Evolutionary conservation across 805 yeast genomes (phyloP).

Genomic region (Metschnikowia shivogae): DNA sequence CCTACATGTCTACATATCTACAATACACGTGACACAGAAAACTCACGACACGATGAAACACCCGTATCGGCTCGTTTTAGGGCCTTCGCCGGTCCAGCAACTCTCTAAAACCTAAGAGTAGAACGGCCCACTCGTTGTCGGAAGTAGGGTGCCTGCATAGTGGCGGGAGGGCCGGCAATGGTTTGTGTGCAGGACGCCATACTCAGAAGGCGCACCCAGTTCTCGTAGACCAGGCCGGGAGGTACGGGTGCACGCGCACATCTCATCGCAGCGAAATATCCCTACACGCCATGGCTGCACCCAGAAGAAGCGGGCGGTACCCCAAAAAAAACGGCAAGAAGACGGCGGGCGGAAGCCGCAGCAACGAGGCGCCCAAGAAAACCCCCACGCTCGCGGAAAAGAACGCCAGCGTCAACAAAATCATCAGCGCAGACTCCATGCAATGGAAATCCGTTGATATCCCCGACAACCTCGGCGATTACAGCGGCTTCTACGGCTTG

Average conservation of each 20-base stretch:
- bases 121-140: too few relatives aligned
- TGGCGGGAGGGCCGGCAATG: too few relatives aligned
- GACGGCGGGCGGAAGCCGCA: not conserved
- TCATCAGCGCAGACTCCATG: conserved; percentile 49
- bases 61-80: too few relatives aligned
- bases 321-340: conserved; percentile 3
- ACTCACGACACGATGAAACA: too few relatives aligned
- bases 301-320: not conserved
- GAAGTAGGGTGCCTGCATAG: too few relatives aligned
- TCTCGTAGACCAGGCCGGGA: not conserved
- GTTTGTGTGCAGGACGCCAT: too few relatives aligned
- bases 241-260: not conserved
- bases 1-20: too few relatives aligned
- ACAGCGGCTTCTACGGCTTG: conserved; percentile 85
- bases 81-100: too few relatives aligned
- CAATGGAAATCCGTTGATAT: conserved; percentile 80
- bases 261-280: not conserved
- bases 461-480: conserved; percentile 80
- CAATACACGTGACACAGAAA: too few relatives aligned
- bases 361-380: conserved; percentile 8
- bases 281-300: not conserved
- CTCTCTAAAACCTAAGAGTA: too few relatives aligned
- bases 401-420: conserved; percentile 28
- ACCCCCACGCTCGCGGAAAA: conserved; percentile 30
- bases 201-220: too few relatives aligned